Conservation (phyloP, 202 grass and related monocot species). For the Tripidium arundinaceum region DNA sequence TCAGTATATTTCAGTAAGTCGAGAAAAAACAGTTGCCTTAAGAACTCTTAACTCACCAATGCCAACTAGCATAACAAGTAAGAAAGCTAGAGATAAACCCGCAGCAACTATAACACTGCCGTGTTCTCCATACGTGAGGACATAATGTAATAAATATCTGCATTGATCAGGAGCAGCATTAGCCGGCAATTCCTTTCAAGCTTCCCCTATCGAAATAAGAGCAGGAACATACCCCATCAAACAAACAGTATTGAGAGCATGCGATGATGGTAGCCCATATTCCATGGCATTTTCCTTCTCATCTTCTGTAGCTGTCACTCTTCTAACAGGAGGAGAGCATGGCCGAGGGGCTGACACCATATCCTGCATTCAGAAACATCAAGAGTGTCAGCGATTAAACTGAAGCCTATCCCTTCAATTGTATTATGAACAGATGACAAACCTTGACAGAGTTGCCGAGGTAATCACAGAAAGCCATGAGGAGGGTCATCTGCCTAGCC, state of each 20-base stretch:
- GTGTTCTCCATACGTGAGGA: slow-evolving; percentile 41
- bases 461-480: slow-evolving; percentile 95
- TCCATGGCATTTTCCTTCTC: too few relatives aligned
- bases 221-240: slow-evolving; percentile 65
- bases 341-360: too few relatives aligned
- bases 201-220: background rate
- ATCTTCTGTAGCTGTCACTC: too few relatives aligned
- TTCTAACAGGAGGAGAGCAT: too few relatives aligned
- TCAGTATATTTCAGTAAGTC: background rate
- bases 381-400: too few relatives aligned
- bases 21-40: background rate
- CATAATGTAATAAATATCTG: too few relatives aligned
- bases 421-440: slow-evolving; percentile 20
- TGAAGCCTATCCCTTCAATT: background rate
- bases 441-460: slow-evolving; percentile 86
- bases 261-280: too few relatives aligned
- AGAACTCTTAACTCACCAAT: slow-evolving; percentile 53
- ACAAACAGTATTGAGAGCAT: too few relatives aligned
- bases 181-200: background rate
- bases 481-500: slow-evolving; percentile 93
- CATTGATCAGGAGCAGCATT: slow-evolving; percentile 15
- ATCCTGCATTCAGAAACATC: too few relatives aligned
- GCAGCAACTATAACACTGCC: slow-evolving; percentile 25
- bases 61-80: slow-evolving; percentile 56
- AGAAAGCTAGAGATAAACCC: slow-evolving; percentile 45